Percentiles rank a stretch among this genome's conserved stretches.
Conservation (phyloP, 139 green algal genomes). For the Chlorella sp. region DNA sequence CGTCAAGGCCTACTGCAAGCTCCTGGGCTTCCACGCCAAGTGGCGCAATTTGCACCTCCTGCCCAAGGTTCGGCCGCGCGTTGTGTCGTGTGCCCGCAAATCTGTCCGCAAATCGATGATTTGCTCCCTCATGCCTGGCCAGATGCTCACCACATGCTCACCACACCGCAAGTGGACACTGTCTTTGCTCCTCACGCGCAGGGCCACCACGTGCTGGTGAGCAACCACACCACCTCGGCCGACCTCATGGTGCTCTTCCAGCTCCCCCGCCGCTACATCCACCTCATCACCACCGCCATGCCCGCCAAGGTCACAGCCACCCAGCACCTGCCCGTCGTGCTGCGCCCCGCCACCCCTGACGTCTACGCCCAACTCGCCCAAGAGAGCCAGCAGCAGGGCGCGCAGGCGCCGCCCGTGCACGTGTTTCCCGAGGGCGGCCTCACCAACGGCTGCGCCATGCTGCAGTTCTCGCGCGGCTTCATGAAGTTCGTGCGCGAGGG, state of each 20-base stretch:
- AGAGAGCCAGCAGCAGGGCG: neutral
- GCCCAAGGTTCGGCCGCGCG: conserved; percentile 4
- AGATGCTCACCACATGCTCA: neutral
- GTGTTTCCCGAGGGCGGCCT: conserved; percentile 36
- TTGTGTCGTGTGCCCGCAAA: neutral
- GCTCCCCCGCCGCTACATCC: conserved; percentile 29
- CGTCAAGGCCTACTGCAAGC: conserved; percentile 13
- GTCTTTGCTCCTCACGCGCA: neutral
- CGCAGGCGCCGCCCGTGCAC: neutral
- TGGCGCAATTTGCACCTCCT: conserved; percentile 40
- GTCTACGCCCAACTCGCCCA: conserved; percentile 33
- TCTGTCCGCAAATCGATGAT: neutral
- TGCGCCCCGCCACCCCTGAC: conserved; percentile 35
- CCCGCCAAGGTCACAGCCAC: conserved; percentile 23
- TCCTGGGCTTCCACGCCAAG: conserved; percentile 37
- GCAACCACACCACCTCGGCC: conserved; percentile 46
- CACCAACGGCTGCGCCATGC: conserved; percentile 53
- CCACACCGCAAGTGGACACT: neutral
- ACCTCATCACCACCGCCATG: conserved; percentile 47
- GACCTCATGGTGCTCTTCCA: conserved; percentile 59
- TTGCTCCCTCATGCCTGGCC: neutral
- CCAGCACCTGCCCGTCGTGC: conserved; percentile 33
- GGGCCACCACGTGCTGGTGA: conserved; percentile 44
- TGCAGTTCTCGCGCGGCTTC: conserved; percentile 53
- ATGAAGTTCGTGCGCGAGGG: conserved; percentile 32